phyloP scores from a whole-genome alignment of 1,139 yeast species.

The Candida tetrigidarum region DNA sequence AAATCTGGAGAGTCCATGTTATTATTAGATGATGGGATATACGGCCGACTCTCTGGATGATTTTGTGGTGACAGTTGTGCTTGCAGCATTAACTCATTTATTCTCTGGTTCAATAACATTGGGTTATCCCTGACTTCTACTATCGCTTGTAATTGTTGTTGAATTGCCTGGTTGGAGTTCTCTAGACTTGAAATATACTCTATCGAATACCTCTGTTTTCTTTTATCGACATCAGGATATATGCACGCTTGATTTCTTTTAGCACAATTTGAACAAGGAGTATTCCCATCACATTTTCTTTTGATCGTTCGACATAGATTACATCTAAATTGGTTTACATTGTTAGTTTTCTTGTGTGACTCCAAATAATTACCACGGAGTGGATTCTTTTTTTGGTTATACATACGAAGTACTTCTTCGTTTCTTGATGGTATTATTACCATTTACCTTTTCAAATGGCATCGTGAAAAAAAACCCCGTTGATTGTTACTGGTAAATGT shows the following conservation, averaged over 20 bases:
- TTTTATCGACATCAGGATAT: slow-evolving; percentile 15
- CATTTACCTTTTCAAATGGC: neutral
- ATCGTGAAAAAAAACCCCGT: neutral
- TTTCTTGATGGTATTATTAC: neutral
- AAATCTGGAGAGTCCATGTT: neutral
- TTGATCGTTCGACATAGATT: slow-evolving; percentile 21
- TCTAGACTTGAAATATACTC: slow-evolving; percentile 16
- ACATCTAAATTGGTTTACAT: slow-evolving; percentile 11
- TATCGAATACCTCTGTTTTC: slow-evolving; percentile 16
- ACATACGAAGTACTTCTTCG: slow-evolving; percentile 7
- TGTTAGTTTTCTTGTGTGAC: slow-evolving; percentile 4
- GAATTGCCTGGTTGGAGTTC: slow-evolving; percentile 8
- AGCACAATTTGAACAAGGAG: slow-evolving; percentile 22
- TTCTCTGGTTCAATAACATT: slow-evolving; percentile 1
- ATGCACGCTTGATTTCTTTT: slow-evolving; percentile 16
- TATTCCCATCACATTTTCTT: slow-evolving; percentile 21
- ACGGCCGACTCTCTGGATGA: no score
- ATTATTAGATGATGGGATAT: no score
- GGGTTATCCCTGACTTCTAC: slow-evolving; percentile 10
- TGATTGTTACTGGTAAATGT: neutral
- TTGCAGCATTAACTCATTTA: neutral
- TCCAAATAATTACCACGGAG: no score
- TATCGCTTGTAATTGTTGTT: slow-evolving; percentile 9
- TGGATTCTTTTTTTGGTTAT: no score
- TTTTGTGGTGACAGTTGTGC: neutral